Evolutionary conservation across 345 rosid species (phyloP), one percentile per base, ranked within the genome.

Genomic region (Lumnitzera littorea): DNA sequence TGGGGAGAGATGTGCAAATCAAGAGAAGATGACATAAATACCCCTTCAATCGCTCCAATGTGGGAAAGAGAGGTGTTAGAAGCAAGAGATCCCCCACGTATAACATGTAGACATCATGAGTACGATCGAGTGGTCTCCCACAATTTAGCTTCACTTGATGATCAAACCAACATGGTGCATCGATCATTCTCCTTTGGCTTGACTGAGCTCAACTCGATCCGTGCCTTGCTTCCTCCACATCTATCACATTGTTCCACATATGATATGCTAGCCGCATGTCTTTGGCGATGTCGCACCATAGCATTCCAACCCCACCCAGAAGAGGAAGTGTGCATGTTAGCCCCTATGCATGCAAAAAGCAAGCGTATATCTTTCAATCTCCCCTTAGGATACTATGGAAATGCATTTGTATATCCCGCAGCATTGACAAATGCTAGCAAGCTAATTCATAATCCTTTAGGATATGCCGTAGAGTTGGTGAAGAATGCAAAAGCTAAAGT

Each of bases 221-320:
- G 56, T 2, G 16, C 15, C 16, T n/a, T 47, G 0, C 24, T 58
- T 10, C 71, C 64, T 7, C 12, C 48, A 13, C 15, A 1, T 46
- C 56, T 5, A 31, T 13, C 29, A 57, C 57, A 55, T 25, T 36
- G 43, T 36, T 48, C 74, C 11, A 55, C 61, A 3, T 50, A 23
- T 11, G 74, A 70, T 10, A 10, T 70, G 8, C 47, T 67, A 14
- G 43, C 64, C 0, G 71, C 71, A 11, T 72, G 67, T 27, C 24
- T 72, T 1, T 72, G 68, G 75, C 67, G 58, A 41, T 57, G 67
- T 15, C 71, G 61, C 11, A 63, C 71, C 13, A 46, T 17, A 0
- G 72, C 68, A 24, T 29, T 67, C n/a, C 25, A 25, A 9, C 47
- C 29, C 3, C 53, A 58, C 12, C 64, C 72, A 2, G 12, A 43